Conservation (phyloP, 75 land plant genomes). For the Cupressus sempervirens region DNA sequence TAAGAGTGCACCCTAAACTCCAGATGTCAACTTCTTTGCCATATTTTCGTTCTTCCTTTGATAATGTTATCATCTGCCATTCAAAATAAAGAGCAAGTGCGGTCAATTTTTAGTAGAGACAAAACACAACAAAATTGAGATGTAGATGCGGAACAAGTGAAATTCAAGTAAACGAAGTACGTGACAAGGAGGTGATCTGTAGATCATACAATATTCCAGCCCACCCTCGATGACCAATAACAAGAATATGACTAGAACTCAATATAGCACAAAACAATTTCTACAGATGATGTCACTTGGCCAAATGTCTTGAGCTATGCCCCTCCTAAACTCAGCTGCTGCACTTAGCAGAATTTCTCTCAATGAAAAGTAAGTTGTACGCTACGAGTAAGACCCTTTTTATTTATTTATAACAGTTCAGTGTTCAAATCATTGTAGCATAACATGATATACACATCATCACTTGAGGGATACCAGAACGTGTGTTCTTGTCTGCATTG, state of each 20-base stretch:
- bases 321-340: not conserved
- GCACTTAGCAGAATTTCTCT: not conserved
- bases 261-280: not conserved
- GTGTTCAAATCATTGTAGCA: not conserved
- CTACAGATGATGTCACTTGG: not conserved
- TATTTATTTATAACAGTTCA: not conserved
- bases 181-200: not conserved
- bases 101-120: not conserved
- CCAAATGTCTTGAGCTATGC: not conserved
- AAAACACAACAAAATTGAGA: not conserved
- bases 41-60: constrained; percentile 23
- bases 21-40: constrained; percentile 25
- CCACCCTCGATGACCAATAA: not conserved
- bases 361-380: not conserved
- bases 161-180: not conserved
- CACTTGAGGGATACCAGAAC: not conserved
- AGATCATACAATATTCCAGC: not conserved
- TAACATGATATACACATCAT: not conserved
- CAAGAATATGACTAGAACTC: not conserved
- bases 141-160: not conserved
- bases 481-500: not conserved
- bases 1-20: constrained; percentile 29
- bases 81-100: not conserved
- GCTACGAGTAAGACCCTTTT: not conserved
- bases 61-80: constrained; percentile 25